Conservation (phyloP, 495 filamentous ascomycete genomes). For the Staphylotrichum longicolle region DNA sequence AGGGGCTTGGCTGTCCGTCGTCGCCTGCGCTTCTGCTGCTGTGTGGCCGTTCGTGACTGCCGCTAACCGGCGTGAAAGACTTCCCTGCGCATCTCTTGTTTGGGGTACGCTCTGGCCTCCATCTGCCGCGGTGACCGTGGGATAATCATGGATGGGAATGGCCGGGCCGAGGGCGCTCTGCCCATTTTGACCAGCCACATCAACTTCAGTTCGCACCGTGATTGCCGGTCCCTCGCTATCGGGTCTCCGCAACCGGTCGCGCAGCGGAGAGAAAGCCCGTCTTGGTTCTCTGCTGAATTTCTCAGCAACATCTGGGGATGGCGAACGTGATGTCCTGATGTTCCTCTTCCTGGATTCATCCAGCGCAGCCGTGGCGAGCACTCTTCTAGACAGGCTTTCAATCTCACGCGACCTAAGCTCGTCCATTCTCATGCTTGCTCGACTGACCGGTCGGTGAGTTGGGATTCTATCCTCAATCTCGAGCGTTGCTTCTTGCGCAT, state of each 20-base stretch:
- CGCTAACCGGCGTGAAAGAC: conserved; percentile 63
- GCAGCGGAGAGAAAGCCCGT: conserved; percentile 18
- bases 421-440: conserved; percentile 47
- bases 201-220: background rate
- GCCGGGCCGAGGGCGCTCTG: conserved; percentile 6
- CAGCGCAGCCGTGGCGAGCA: conserved; percentile 57
- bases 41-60: conserved; percentile 59
- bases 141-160: background rate
- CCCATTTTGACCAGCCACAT: background rate
- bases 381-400: conserved; percentile 55
- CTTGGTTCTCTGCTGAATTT: conserved; percentile 27
- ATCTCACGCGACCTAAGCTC: conserved; percentile 58
- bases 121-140: background rate
- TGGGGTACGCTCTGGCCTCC: background rate
- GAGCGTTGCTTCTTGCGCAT: background rate
- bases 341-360: conserved; percentile 57
- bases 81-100: conserved; percentile 57
- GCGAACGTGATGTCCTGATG: conserved; percentile 41
- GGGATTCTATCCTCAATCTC: conserved; percentile 14
- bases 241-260: conserved; percentile 38
- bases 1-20: conserved; percentile 1
- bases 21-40: conserved; percentile 24
- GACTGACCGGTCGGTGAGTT: conserved; percentile 22
- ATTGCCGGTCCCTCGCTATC: conserved; percentile 18
- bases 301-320: conserved; percentile 35